Base-by-base conservation (phyloP, 257 asterid species). In the Nicotiana tabacum region DNA sequence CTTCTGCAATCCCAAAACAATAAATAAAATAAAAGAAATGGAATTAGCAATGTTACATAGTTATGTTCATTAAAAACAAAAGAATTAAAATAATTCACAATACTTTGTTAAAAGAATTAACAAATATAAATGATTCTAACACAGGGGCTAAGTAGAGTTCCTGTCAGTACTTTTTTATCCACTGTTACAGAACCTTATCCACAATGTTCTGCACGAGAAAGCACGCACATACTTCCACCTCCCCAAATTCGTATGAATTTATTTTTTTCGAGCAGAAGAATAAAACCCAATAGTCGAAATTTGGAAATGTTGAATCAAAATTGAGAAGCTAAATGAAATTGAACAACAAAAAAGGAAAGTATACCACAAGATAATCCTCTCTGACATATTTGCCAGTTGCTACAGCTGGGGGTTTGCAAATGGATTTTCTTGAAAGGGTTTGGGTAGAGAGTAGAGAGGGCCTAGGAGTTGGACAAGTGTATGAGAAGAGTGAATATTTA, bases 321-420 rank as follows among this genome's bases (percentile, higher is more conserved):
- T 76, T 13, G 24, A 74, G 80, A 74, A 74, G 51, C 15, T 48
- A 48, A 74, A 62, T 30, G 57, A 17, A 77, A 43, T 68, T 39
- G 62, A 72, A 12, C 69, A 64, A 18, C 11, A 5, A 48, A 18
- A 16, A 17, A 65, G 0, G 7, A 35, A 82, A 3, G 81, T 81
- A 62, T 95, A 95, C 98, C 96, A 96, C 98, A 81, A 96, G 98
- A 86, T 94, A 96, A 88, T 96, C 98, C 30, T 96, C 97, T 66
- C 94, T 89, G 92, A 96, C 65, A 84, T 91, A 91, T 58, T 91
- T 94, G 2, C 98, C 98, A 1, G 89, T 2, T 43, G 51, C 51
- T 43, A 43, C 91, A 33, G 64, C 65, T 51, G 91, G 90, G 66
- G 97, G 90, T 77, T 84, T 84, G 91, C 95, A 94, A 0, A 88